Conservation (phyloP, 306 rosid genomes). For the Echinosophora koreensis region DNA sequence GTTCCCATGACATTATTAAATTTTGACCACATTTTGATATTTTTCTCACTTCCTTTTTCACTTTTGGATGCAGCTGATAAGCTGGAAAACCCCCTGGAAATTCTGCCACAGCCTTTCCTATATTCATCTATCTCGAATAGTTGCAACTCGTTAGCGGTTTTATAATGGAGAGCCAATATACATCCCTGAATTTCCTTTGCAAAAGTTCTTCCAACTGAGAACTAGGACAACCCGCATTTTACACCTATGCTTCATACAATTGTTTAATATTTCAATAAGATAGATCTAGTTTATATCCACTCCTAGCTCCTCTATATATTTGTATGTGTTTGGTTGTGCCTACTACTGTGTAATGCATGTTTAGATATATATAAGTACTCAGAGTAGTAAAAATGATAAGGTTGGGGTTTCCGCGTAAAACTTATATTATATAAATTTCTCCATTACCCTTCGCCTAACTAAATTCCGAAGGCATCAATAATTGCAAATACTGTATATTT, state of each 20-base stretch:
- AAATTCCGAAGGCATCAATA: neutral
- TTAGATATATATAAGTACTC: neutral
- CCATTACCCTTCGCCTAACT: neutral
- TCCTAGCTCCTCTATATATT: constrained; percentile 3
- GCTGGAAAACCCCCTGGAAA: constrained; percentile 13
- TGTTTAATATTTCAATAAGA: neutral
- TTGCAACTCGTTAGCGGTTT: constrained; percentile 18
- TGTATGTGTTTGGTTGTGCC: constrained; percentile 16
- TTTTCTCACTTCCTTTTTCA: neutral
- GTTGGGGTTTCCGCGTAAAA: neutral
- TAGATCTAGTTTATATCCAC: neutral
- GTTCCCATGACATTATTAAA: neutral
- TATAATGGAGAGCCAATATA: neutral
- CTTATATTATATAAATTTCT: neutral
- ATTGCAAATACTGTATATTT: neutral
- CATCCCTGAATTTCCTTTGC: neutral
- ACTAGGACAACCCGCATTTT: constrained; percentile 7
- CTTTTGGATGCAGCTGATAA: constrained; percentile 40
- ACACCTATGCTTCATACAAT: neutral
- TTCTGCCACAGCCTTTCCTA: neutral
- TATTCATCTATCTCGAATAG: neutral
- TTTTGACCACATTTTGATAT: neutral
- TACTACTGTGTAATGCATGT: neutral
- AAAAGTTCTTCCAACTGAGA: constrained; percentile 3
- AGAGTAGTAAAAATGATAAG: neutral